phyloP scores from a whole-genome alignment of 345 rosid genomes.

The Lepidium sativum region DNA sequence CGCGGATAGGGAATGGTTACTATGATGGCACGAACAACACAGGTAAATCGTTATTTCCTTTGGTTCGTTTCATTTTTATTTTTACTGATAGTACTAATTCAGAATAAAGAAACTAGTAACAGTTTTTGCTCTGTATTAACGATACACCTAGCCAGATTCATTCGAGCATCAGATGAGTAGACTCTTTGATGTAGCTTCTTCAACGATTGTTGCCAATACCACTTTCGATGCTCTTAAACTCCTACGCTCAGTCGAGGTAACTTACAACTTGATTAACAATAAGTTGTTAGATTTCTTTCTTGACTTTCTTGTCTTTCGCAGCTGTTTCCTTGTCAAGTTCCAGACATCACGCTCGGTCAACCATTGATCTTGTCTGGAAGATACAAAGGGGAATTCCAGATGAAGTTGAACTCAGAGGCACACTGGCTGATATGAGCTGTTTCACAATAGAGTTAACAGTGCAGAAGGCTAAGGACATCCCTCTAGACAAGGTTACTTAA shows the following conservation, averaged over 20 bases:
- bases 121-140: not conserved
- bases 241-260: slow-evolving; percentile 71
- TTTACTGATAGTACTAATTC: not conserved
- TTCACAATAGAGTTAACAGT: slow-evolving; percentile 48
- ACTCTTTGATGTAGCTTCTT: slow-evolving; percentile 45
- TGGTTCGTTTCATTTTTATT: not conserved
- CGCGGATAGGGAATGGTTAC: slow-evolving; percentile 66
- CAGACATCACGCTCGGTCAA: slow-evolving; percentile 56
- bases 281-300: not conserved
- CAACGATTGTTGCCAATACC: slow-evolving; percentile 48
- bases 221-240: slow-evolving; percentile 37
- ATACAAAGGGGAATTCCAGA: slow-evolving; percentile 56
- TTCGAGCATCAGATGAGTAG: slow-evolving; percentile 49
- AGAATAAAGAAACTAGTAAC: not conserved
- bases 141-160: slow-evolving; percentile 45
- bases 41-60: slow-evolving; percentile 28
- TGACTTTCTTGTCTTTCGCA: slow-evolving; percentile 29
- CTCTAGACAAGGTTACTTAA: slow-evolving; percentile 41
- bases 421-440: slow-evolving; percentile 49
- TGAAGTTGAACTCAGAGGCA: slow-evolving; percentile 45
- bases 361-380: slow-evolving; percentile 68
- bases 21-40: slow-evolving; percentile 56
- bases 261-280: not conserved
- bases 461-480: slow-evolving; percentile 48
- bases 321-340: slow-evolving; percentile 48